Evolutionary conservation across 169 alveolate genomes (phyloP).

Genomic region (Plasmodium knowlesi): DNA sequence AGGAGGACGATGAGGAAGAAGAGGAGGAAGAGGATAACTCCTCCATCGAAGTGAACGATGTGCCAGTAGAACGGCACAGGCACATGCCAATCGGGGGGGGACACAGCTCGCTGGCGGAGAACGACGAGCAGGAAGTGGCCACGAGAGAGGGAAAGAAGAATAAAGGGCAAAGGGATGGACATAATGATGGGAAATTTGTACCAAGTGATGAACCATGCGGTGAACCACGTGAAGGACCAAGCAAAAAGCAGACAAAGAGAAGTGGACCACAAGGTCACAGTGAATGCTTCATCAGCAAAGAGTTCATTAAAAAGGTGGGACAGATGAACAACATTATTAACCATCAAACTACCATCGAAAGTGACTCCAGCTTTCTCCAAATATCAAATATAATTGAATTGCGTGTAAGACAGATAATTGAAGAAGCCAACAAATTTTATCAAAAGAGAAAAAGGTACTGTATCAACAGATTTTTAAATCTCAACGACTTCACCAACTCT

Average conservation of each 20-base stretch:
- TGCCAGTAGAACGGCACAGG: neutral
- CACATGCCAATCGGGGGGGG: neutral
- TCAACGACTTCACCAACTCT: slow-evolving; percentile 60
- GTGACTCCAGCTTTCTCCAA: slow-evolving; percentile 26
- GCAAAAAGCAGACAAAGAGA: neutral
- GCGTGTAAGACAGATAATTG: slow-evolving; percentile 63
- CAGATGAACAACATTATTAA: slow-evolving; percentile 35
- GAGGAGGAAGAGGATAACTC: neutral
- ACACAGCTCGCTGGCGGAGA: neutral
- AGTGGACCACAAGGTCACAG: neutral
- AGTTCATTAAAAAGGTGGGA: slow-evolving; percentile 53
- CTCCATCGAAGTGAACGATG: neutral
- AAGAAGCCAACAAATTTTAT: slow-evolving; percentile 68
- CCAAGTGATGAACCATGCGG: neutral
- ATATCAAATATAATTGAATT: slow-evolving; percentile 58
- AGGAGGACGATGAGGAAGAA: neutral
- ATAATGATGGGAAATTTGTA: neutral
- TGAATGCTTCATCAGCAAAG: slow-evolving; percentile 20
- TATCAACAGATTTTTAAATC: slow-evolving; percentile 18
- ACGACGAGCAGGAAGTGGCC: neutral
- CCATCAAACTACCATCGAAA: slow-evolving; percentile 32
- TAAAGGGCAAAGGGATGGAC: neutral
- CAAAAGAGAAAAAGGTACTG: slow-evolving; percentile 55
- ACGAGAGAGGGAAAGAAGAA: neutral
- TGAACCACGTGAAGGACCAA: neutral